Conservation (phyloP, 495 filamentous ascomycete genomes). For the Penicillium roqueforti region DNA sequence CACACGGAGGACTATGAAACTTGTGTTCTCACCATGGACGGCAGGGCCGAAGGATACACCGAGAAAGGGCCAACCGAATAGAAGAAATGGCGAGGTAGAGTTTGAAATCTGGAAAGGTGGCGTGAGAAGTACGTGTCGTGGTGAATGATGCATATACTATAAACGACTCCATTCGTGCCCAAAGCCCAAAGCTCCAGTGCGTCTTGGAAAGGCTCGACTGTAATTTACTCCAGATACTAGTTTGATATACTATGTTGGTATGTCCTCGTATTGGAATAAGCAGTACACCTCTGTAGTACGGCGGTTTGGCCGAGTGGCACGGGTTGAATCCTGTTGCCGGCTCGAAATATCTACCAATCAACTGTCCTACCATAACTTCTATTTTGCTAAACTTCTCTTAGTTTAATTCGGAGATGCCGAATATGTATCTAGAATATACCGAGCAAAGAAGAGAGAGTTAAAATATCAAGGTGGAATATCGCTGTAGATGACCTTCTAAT, state of each 20-base stretch:
- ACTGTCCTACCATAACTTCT: too few relatives aligned
- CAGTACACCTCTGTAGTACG: too few relatives aligned
- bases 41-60: conserved; percentile 16
- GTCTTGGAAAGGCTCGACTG: background rate
- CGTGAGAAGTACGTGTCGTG: conserved; percentile 22
- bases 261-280: too few relatives aligned
- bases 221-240: background rate
- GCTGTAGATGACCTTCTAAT: too few relatives aligned
- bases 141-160: conserved; percentile 5
- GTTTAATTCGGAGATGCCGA: too few relatives aligned
- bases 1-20: conserved; percentile 61
- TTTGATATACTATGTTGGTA: background rate
- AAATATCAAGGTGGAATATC: too few relatives aligned
- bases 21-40: conserved; percentile 74
- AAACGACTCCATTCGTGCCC: background rate
- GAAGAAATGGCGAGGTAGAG: conserved; percentile 31
- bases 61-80: background rate
- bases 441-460: too few relatives aligned
- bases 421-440: too few relatives aligned
- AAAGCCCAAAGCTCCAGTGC: background rate
- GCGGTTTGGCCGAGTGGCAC: too few relatives aligned
- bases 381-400: too few relatives aligned
- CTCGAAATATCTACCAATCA: too few relatives aligned
- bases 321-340: too few relatives aligned
- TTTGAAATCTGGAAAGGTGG: conserved; percentile 53